Conservation (phyloP, 2,329 filamentous ascomycete genomes). For the Drechslerella stenobrocha region DNA sequence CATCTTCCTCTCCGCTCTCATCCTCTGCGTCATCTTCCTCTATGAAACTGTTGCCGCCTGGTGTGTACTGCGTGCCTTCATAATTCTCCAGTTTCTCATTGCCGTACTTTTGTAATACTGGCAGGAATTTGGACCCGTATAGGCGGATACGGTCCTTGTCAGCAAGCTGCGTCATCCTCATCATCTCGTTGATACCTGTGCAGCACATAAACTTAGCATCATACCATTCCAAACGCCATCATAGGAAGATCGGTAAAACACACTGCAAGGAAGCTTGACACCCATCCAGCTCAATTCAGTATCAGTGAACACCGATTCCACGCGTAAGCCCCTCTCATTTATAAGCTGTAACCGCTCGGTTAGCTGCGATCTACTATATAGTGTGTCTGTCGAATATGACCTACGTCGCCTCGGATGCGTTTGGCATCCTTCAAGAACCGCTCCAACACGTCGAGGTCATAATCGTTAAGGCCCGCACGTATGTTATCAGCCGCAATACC, state of each 20-base stretch:
- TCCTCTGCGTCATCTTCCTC: constrained; percentile 39
- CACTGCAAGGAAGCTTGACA: constrained; percentile 66
- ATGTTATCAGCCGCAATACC: constrained; percentile 64
- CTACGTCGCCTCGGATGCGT: constrained; percentile 63
- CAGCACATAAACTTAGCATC: background rate
- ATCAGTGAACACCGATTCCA: constrained; percentile 67
- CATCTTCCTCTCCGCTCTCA: constrained; percentile 26
- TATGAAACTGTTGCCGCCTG: constrained; percentile 13
- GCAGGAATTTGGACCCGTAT: constrained; percentile 38
- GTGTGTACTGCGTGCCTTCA: constrained; percentile 32
- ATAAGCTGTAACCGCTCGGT: constrained; percentile 11
- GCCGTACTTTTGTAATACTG: constrained; percentile 28
- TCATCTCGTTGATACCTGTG: constrained; percentile 63
- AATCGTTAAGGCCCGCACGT: constrained; percentile 59
- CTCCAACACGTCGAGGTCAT: constrained; percentile 67
- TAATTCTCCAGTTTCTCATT: constrained; percentile 43
- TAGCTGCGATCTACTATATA: background rate
- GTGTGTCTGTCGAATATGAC: background rate
- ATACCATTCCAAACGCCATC: background rate
- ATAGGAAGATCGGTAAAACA: constrained; percentile 2
- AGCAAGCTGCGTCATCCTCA: constrained; percentile 64
- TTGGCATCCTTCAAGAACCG: constrained; percentile 69
- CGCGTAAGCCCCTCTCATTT: constrained; percentile 42
- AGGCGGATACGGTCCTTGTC: constrained; percentile 54
- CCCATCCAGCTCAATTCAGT: constrained; percentile 73